These are phyloP conservation scores for Cladosporium colombiae DNA, from an alignment of 2,329 filamentous ascomycete genomes.

Conservation along the genomic window DNA sequence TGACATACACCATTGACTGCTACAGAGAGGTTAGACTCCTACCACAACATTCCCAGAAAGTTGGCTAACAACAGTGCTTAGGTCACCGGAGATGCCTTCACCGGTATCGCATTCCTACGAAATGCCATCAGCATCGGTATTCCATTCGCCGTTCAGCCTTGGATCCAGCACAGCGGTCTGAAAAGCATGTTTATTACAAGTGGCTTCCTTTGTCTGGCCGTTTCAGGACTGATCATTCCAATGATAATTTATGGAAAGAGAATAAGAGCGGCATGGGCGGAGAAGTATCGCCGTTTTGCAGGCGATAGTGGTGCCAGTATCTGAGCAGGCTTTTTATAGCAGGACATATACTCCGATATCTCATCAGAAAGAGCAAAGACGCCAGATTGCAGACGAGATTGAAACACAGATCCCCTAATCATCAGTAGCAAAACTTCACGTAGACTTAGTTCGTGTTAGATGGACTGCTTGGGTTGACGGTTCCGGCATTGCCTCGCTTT, in stretches of 20 bases:
- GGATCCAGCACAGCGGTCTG: constrained; percentile 23
- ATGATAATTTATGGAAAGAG: background rate
- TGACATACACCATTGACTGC: constrained; percentile 28
- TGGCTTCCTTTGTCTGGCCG: background rate
- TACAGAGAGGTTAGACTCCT: constrained; percentile 22
- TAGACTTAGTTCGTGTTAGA: background rate
- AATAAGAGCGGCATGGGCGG: background rate
- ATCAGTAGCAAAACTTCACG: background rate
- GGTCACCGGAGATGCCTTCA: background rate
- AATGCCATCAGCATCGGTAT: constrained; percentile 27
- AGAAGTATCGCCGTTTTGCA: background rate
- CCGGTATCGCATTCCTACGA: constrained; percentile 20
- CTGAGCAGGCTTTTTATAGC: background rate
- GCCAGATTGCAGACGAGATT: background rate
- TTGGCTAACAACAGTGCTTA: background rate
- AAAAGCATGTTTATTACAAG: constrained; percentile 22
- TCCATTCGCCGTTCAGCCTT: constrained; percentile 22
- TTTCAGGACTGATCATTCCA: background rate
- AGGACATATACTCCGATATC: background rate
- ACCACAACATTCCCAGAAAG: background rate
- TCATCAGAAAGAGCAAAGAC: background rate
- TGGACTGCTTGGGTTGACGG: background rate
- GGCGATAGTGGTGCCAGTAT: background rate
- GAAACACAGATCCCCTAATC: background rate
- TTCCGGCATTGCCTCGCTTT: background rate